Evolutionary conservation across 108 stramenopile species (phyloP), one percentile per base, ranked within the genome.

Genomic region (Nannochloropsis gaditana): DNA sequence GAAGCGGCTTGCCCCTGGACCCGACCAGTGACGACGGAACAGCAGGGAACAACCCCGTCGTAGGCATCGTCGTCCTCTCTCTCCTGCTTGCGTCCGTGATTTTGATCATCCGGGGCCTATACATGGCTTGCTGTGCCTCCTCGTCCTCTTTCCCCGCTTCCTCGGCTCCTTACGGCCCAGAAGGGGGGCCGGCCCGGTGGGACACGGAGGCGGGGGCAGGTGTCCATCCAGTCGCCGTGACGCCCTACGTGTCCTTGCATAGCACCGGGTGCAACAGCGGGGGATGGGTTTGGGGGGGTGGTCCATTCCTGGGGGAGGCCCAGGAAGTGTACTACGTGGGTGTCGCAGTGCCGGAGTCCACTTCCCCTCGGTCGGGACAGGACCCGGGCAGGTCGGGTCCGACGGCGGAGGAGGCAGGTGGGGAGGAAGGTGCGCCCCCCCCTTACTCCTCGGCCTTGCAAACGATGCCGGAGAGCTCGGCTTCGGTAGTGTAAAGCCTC

Each of bases 221-320:
- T 73, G 59, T 73, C 59, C 59, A 73, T 8, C 59, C 59, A n/a
- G 59, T n/a, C 59, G n/a, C 59, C n/a, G 59, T 73, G 59, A 73
- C 59, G 19, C 59, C 59, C 3, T 73, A 73, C 59, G n/a, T 73
- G 19, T 73, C 59, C 5, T n/a, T 73, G 59, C 59, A 73, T 73
- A 8, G 59, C 59, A 73, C 19, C 59, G n/a, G 5, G 19, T n/a
- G 4, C 0, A 73, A n/a, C 0, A 73, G 8, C n/a, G n/a, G 59
- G 15, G 31, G 31, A 31, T 31, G 0, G 31, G 31, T 0, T 31
- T 0, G 31, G 31, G 31, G 31, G 31, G 31, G 31, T 31, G 1
- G 31, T 31, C 31, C 31, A 31, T 31, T 31, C 31, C 31, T 31
- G 31, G n/a, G 59, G 15, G 3, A 15, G 15, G 59, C 8, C 19